phyloP scores from a whole-genome alignment of 2,329 filamentous ascomycete species.

The Berkeleyomyces basicola region DNA sequence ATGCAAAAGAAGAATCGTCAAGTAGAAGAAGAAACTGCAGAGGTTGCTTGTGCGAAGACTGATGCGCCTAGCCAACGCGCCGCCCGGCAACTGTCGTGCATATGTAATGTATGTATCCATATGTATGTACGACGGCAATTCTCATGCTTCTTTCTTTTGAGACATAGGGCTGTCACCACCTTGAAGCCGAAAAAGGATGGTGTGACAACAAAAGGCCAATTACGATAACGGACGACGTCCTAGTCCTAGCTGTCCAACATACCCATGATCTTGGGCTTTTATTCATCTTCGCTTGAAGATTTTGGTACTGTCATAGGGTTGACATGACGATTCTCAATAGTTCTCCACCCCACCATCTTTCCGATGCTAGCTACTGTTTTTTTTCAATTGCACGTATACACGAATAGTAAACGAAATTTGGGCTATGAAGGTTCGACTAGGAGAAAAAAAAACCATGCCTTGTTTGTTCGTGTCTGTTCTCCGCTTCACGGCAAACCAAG shows the following conservation, averaged over 20 bases:
- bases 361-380: background rate
- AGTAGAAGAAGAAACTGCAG: background rate
- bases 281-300: background rate
- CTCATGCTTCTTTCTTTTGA: background rate
- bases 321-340: background rate
- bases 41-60: background rate
- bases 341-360: background rate
- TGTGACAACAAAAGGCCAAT: background rate
- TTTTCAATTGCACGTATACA: background rate
- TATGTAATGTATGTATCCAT: background rate
- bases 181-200: background rate
- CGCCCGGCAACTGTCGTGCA: background rate
- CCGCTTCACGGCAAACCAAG: slow-evolving; percentile 1
- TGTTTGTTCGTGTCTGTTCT: background rate
- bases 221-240: too few relatives aligned
- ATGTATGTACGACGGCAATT: background rate
- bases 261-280: too few relatives aligned
- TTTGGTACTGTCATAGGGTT: background rate
- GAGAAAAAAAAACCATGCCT: background rate
- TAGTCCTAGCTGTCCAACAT: too few relatives aligned
- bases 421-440: background rate
- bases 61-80: background rate
- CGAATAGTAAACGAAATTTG: background rate
- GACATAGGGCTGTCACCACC: background rate
- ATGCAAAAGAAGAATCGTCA: background rate